Evolutionary conservation across 352 stramenopile genomes (phyloP).

Genomic region (Peronospora belbahrii): DNA sequence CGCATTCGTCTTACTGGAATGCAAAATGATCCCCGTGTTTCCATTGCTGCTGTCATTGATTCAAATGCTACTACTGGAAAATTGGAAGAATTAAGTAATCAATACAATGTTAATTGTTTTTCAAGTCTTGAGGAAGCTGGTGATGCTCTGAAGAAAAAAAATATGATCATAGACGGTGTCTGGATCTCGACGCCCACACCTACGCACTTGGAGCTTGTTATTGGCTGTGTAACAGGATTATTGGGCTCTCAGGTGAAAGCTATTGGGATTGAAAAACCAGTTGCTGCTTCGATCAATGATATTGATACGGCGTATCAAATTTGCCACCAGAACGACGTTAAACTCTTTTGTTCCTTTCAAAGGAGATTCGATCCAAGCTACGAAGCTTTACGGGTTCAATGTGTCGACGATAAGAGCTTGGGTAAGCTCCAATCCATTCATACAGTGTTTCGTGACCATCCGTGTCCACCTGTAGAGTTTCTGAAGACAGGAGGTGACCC

Average conservation of each 20-base stretch:
- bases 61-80: constrained; percentile 16
- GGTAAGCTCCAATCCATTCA: constrained; percentile 73
- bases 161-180: constrained; percentile 37
- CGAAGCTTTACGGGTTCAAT: constrained; percentile 35
- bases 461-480: constrained; percentile 83
- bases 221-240: constrained; percentile 17
- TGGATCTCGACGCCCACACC: constrained; percentile 75
- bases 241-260: constrained; percentile 22
- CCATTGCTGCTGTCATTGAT: constrained; percentile 61
- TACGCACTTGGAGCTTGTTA: constrained; percentile 52
- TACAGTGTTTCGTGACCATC: constrained; percentile 88
- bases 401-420: constrained; percentile 39
- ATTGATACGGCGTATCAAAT: constrained; percentile 53
- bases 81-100: constrained; percentile 24
- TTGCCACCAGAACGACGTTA: constrained; percentile 41
- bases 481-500: constrained; percentile 82
- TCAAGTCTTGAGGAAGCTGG: constrained; percentile 25
- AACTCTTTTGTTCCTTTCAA: constrained; percentile 89
- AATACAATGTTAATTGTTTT: constrained; percentile 43
- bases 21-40: constrained; percentile 40
- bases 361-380: constrained; percentile 89
- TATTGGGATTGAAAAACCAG: constrained; percentile 74
- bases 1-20: constrained; percentile 58
- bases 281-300: constrained; percentile 43
- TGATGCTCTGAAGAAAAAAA: constrained; percentile 10